Evolutionary conservation across 2,329 filamentous ascomycete genomes (phyloP), one percentile per base, ranked within the genome.

Genomic region (Colletotrichum higginsianum): DNA sequence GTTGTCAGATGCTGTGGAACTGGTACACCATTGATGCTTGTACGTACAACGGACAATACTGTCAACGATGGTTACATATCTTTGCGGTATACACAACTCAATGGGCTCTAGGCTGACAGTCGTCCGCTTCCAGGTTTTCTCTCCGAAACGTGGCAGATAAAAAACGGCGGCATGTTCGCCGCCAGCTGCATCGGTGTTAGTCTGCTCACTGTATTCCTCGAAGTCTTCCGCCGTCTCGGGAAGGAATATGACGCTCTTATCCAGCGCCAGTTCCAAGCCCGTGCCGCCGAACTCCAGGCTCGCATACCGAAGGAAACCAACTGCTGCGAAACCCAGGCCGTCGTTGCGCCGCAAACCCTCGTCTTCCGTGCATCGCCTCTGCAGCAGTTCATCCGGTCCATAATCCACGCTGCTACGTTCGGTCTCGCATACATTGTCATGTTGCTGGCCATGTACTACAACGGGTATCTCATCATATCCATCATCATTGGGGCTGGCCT

Each of bases 401-500:
- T 83, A 12, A 78, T 85, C 26, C 80, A 85, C 73, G 81, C 82
- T 8, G 74, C 77, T 26, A 78, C 82, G 5, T 84, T 85, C 63
- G 84, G 82, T 16, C 64, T 84, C 46, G 84, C 83, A 2, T 85
- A 85, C 63, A 79, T 85, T 16, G 73, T 85, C 66, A 85, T 85
- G 83, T 71, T 85, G 73, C 76, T 85, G 55, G 84, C 82, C 61
- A 85, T 85, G 84, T 83, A 82, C 52, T 85, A 83, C 72, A 85
- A 85, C 52, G 83, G 84, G 38, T 85, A 84, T 67, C 79, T 85
- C 66, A 83, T 85, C 67, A 81, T 85, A 66, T 81, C 79, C 61
- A 84, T 85, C 60, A 77, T 85, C 38, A 76, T 88, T 52, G 86
- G 86, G 4, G 85, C 85, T 12, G 84, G 84, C 9, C 74, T 88